Conservation (phyloP, 1,284 basidiomycete species). For the Phaffia rhodozyma region DNA sequence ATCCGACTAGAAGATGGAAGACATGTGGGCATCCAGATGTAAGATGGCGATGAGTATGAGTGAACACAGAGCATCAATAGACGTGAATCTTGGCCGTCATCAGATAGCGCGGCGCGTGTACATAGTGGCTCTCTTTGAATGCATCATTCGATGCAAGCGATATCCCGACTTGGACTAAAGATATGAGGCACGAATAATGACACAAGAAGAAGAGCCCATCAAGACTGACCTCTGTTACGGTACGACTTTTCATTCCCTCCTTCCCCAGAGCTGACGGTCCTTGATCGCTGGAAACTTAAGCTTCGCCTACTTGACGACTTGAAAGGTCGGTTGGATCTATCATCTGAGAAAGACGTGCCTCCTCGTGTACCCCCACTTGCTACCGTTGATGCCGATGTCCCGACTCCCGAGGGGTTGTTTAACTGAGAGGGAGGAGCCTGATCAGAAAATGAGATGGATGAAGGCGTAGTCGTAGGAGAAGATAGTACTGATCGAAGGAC, state of each 20-base stretch:
- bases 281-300: not conserved
- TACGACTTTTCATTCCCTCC: not conserved
- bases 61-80: too few relatives aligned
- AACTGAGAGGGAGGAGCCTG: not conserved
- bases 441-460: not conserved
- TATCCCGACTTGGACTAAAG: too few relatives aligned
- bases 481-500: not conserved
- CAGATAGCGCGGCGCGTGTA: too few relatives aligned
- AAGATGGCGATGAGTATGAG: not conserved
- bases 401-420: not conserved
- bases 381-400: conserved; percentile 1
- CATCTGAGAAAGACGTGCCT: not conserved
- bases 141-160: too few relatives aligned
- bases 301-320: not conserved
- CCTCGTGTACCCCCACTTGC: conserved; percentile 3
- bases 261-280: conserved; percentile 1
- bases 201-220: not conserved
- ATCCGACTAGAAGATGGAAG: conserved; percentile 1
- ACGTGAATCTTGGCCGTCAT: too few relatives aligned
- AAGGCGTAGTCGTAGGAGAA: not conserved
- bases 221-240: conserved; percentile 4
- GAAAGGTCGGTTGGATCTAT: not conserved
- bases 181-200: not conserved
- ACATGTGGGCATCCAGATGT: not conserved
- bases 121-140: too few relatives aligned